A percentile compares a stretch with the other conserved stretches of the same genome.
phyloP scores from a whole-genome alignment of 1,139 yeast genomes.

The Pichia kudriavzevii region DNA sequence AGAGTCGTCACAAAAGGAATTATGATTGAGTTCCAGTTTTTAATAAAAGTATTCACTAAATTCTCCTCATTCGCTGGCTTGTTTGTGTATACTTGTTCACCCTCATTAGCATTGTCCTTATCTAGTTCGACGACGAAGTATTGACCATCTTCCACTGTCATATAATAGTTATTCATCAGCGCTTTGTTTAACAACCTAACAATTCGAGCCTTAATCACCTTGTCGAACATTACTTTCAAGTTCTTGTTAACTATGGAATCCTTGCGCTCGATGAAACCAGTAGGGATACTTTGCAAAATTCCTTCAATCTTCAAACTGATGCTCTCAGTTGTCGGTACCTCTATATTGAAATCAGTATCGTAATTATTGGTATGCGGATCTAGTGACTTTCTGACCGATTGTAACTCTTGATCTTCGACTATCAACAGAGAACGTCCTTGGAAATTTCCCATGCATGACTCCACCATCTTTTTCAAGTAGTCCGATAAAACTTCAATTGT shows the following conservation, averaged over 20 bases:
- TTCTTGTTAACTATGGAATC: constrained; percentile 46
- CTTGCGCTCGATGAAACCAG: constrained; percentile 35
- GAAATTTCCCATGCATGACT: constrained; percentile 19
- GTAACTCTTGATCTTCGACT: constrained; percentile 25
- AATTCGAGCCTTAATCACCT: constrained; percentile 45
- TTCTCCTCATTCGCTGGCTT: constrained; percentile 11
- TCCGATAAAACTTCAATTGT: constrained; percentile 52
- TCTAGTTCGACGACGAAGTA: constrained; percentile 28
- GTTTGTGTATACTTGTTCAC: too few relatives aligned
- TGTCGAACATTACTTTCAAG: constrained; percentile 49
- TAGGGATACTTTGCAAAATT: constrained; percentile 30
- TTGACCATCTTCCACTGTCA: constrained; percentile 24
- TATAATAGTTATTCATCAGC: constrained; percentile 45
- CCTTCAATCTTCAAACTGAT: constrained; percentile 22
- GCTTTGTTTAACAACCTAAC: constrained; percentile 44
- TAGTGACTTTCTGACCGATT: constrained; percentile 16
- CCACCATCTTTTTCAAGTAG: constrained; percentile 44
- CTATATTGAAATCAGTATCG: constrained; percentile 15
- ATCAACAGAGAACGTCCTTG: constrained; percentile 23
- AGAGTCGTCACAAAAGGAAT: constrained; percentile 57
- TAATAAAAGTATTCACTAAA: constrained; percentile 36
- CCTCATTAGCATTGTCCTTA: constrained; percentile 7
- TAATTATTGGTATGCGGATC: constrained; percentile 12
- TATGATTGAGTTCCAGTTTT: constrained; percentile 58
- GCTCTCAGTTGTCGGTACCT: constrained; percentile 15